These are phyloP conservation scores for Ustilago crameri DNA, from an alignment of 1,284 basidiomycete species.

Conservation along the genomic window DNA sequence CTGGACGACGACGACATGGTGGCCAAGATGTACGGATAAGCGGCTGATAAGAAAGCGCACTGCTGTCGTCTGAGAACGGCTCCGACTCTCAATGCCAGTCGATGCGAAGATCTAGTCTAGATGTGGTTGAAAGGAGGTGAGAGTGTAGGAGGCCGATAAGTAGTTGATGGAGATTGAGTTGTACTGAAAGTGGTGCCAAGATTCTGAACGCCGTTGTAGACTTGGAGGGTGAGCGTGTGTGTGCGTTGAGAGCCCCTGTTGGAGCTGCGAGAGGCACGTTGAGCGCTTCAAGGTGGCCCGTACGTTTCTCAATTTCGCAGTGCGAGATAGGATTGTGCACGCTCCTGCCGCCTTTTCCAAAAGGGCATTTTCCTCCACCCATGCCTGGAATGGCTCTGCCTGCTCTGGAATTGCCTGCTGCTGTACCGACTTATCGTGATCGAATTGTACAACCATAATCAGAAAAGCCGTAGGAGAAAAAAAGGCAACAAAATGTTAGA, in stretches of 20 bases:
- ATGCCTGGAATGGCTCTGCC: background rate
- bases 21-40: background rate
- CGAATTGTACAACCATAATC: background rate
- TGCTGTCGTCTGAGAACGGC: no score
- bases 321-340: conserved; percentile 8
- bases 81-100: no score
- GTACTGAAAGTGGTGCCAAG: conserved; percentile 5
- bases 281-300: conserved; percentile 20
- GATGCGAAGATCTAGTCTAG: background rate
- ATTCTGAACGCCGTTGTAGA: background rate
- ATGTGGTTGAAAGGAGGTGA: background rate
- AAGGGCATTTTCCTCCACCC: conserved; percentile 17
- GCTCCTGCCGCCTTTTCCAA: background rate
- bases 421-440: conserved; percentile 7
- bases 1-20: conserved; percentile 33
- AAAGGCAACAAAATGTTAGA: conserved; percentile 12
- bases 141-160: background rate
- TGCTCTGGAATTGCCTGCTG: background rate
- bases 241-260: conserved; percentile 3
- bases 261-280: background rate
- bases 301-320: conserved; percentile 8
- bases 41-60: no score
- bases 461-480: no score
- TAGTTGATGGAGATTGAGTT: background rate
- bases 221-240: background rate